Evolutionary conservation across 805 yeast species (phyloP).

Genomic region (Kazachstania bromeliacearum): DNA sequence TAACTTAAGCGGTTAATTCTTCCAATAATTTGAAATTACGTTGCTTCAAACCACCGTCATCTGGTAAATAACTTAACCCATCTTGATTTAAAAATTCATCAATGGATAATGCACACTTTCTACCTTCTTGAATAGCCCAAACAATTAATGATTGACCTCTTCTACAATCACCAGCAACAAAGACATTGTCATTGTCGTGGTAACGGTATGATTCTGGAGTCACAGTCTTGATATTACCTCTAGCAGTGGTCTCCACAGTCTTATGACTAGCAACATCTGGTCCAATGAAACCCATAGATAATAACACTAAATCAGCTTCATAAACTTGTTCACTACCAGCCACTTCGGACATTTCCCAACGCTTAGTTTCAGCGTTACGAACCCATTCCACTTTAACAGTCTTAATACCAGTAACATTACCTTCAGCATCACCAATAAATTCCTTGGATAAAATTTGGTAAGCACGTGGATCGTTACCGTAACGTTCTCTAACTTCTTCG

Average conservation of each 20-base stretch:
- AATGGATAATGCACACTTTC: constrained; percentile 95
- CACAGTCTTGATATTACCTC: constrained; percentile 68
- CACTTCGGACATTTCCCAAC: constrained; percentile 98
- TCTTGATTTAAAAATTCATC: constrained; percentile 56
- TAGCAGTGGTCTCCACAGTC: constrained; percentile 43
- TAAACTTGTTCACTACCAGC: constrained; percentile 91
- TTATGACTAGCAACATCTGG: constrained; percentile 67
- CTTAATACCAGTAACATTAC: constrained; percentile 89
- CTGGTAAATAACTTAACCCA: constrained; percentile 76
- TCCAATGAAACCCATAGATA: constrained; percentile 97
- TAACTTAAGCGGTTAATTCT: constrained; percentile 49
- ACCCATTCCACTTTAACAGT: constrained; percentile 98
- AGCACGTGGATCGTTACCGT: constrained; percentile 96
- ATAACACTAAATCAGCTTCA: constrained; percentile 87
- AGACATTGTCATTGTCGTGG: constrained; percentile 62
- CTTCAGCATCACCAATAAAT: constrained; percentile 89
- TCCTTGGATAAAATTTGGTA: constrained; percentile 92
- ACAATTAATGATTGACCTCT: constrained; percentile 97
- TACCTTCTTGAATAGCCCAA: constrained; percentile 99
- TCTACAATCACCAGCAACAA: constrained; percentile 98
- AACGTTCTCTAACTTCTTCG: constrained; percentile 86
- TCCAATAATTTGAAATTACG: constrained; percentile 70
- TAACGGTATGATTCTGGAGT: constrained; percentile 44
- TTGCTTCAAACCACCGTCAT: constrained; percentile 85
- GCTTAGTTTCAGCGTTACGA: constrained; percentile 76